Percentiles rank a stretch among this genome's conserved stretches.
Conservation (phyloP, 495 filamentous ascomycete genomes). For the Penicillium arizonense region DNA sequence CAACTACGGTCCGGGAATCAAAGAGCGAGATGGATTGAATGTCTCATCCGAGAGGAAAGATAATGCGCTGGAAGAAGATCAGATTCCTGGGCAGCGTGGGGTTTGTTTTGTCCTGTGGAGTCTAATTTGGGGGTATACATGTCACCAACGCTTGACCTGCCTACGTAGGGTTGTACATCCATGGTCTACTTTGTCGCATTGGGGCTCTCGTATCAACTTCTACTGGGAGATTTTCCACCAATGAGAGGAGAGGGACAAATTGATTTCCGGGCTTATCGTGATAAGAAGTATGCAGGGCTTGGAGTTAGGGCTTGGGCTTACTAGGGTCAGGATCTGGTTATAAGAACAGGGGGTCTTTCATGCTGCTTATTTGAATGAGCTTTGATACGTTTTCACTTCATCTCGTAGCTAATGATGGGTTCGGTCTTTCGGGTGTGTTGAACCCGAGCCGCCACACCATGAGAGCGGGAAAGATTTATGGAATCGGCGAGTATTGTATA, state of each 20-base stretch:
- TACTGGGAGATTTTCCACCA: conserved; percentile 10
- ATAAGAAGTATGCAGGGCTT: conserved; percentile 12
- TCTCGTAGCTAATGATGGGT: too few relatives aligned
- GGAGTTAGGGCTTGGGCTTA: conserved; percentile 6
- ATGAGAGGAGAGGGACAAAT: neutral
- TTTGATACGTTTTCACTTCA: too few relatives aligned
- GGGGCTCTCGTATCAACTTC: conserved; percentile 15
- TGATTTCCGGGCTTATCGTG: conserved; percentile 4
- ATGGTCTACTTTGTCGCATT: neutral
- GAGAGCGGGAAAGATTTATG: too few relatives aligned
- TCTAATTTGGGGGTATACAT: neutral
- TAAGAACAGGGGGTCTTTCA: too few relatives aligned
- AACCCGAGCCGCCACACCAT: too few relatives aligned
- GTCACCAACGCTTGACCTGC: too few relatives aligned
- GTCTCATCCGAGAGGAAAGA: conserved; percentile 9
- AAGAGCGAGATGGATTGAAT: neutral
- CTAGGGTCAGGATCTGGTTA: neutral
- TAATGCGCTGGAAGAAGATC: neutral
- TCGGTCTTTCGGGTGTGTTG: too few relatives aligned
- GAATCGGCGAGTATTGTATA: too few relatives aligned
- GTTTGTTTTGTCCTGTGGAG: neutral
- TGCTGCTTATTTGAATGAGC: too few relatives aligned
- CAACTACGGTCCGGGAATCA: neutral
- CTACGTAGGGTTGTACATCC: neutral
- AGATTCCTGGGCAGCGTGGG: conserved; percentile 1